These are phyloP conservation scores for Detonula confervacea DNA, from an alignment of 352 stramenopile genomes.

Conservation along the genomic window DNA sequence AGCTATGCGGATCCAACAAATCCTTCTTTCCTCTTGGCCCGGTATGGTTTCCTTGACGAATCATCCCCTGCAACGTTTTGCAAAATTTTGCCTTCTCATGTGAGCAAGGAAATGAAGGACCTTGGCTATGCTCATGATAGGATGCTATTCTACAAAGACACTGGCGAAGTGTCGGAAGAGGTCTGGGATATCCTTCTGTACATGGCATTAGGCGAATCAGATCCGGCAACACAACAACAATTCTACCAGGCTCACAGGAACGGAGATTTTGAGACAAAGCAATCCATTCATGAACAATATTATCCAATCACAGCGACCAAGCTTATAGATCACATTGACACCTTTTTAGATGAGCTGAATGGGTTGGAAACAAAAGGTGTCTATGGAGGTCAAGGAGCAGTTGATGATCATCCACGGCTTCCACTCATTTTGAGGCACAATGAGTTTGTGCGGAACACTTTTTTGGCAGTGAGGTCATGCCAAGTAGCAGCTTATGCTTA, in stretches of 20 bases:
- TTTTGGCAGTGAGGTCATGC: too few relatives aligned
- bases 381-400: constrained; percentile 40
- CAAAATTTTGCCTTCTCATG: constrained; percentile 62
- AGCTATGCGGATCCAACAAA: constrained; percentile 55
- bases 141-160: constrained; percentile 66
- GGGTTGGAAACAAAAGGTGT: constrained; percentile 47
- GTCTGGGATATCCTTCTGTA: constrained; percentile 56
- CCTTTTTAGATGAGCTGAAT: constrained; percentile 49
- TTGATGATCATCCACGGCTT: constrained; percentile 59
- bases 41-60: constrained; percentile 61
- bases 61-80: constrained; percentile 55
- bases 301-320: constrained; percentile 53
- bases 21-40: constrained; percentile 52
- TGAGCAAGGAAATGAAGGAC: constrained; percentile 52
- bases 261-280: constrained; percentile 60
- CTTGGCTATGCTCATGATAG: too few relatives aligned
- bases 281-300: constrained; percentile 57
- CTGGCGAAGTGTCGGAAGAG: constrained; percentile 56
- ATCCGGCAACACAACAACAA: constrained; percentile 43
- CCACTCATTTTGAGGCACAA: constrained; percentile 69
- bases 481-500: too few relatives aligned
- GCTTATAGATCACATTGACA: constrained; percentile 61
- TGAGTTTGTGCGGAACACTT: constrained; percentile 63
- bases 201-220: too few relatives aligned
- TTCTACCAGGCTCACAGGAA: constrained; percentile 64